Evolutionary conservation across 208 protist genomes (phyloP).

Genomic region (Leishmania amazonensis): DNA sequence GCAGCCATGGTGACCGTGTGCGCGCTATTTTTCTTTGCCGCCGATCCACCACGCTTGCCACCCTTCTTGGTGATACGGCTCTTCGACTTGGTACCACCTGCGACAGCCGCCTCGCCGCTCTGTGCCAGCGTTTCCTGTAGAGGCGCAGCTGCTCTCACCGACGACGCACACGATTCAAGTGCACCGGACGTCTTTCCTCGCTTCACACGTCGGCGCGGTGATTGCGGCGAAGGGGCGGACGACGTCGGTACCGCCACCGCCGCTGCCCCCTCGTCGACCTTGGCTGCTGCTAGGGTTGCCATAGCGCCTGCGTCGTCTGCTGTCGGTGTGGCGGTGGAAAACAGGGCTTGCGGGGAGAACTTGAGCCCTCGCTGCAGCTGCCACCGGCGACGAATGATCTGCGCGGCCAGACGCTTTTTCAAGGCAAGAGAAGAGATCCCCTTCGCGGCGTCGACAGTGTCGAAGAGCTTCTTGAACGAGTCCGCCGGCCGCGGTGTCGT

Average conservation of each 20-base stretch:
- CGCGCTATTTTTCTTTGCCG: background rate
- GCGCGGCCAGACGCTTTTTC: constrained; percentile 21
- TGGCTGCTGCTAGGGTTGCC: background rate
- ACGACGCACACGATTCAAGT: background rate
- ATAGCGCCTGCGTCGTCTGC: background rate
- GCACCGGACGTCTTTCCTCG: background rate
- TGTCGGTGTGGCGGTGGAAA: background rate
- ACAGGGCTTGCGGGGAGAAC: background rate
- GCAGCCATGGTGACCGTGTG: background rate
- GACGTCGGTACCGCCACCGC: background rate
- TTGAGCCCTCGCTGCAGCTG: constrained; percentile 23
- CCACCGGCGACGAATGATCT: constrained; percentile 30
- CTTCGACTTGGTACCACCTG: background rate
- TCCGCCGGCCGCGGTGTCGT: background rate
- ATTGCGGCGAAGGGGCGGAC: background rate
- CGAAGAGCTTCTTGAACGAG: background rate
- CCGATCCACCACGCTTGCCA: background rate
- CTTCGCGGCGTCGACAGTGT: background rate
- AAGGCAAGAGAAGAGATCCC: constrained; percentile 3
- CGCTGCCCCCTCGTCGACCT: background rate
- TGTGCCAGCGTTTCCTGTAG: background rate
- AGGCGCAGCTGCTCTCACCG: background rate
- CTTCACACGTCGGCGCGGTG: constrained; percentile 1
- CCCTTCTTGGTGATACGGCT: background rate
- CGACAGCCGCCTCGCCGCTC: background rate